Evolutionary conservation across 768 basidiomycete genomes (phyloP).

Genomic region (Sistotremastrum niveocremeum): DNA sequence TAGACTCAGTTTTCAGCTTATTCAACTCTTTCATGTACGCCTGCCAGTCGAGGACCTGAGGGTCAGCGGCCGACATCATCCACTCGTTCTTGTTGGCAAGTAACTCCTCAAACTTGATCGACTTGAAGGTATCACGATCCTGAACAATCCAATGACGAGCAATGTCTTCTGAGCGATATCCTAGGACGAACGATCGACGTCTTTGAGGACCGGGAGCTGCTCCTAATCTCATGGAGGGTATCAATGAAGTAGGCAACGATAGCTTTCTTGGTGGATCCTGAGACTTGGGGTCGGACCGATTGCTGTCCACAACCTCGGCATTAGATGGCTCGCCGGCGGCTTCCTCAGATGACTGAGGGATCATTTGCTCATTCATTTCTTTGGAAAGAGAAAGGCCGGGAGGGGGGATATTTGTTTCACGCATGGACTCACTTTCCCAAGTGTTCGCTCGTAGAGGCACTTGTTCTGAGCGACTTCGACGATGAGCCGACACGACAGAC

Average conservation of each 20-base stretch:
- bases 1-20: constrained; percentile 49
- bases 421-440: too few species aligned
- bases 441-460: too few species aligned
- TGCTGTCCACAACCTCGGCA: too few species aligned
- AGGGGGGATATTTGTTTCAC: too few species aligned
- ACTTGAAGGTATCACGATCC: constrained; percentile 75
- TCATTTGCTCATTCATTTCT: too few species aligned
- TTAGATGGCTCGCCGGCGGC: too few species aligned
- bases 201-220: constrained; percentile 18
- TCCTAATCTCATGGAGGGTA: too few species aligned
- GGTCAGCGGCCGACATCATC: constrained; percentile 43
- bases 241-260: background rate
- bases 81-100: constrained; percentile 46
- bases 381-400: too few species aligned
- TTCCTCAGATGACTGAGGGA: too few species aligned
- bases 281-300: too few species aligned
- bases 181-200: constrained; percentile 65
- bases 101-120: constrained; percentile 81
- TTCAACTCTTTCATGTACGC: constrained; percentile 67
- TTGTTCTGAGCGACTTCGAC: too few species aligned
- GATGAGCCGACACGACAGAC: background rate
- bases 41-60: constrained; percentile 71
- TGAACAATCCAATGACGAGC: constrained; percentile 79
- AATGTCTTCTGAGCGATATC: constrained; percentile 42
- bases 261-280: background rate